phyloP scores from a whole-genome alignment of 2,329 filamentous ascomycete genomes.

The Trichoderma lentiforme region DNA sequence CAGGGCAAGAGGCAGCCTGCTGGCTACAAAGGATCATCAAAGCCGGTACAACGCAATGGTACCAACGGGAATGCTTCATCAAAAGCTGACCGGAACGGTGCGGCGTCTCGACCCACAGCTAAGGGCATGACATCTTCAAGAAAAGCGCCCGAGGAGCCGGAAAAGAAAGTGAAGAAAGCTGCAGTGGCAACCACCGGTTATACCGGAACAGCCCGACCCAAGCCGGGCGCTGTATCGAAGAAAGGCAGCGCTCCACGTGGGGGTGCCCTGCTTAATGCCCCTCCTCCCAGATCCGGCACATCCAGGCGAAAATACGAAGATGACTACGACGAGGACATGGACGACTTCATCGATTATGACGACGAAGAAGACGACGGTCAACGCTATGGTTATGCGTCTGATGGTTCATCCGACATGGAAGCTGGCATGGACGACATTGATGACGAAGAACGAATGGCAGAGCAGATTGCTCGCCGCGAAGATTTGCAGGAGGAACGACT shows the following conservation, averaged over 20 bases:
- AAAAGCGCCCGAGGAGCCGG: constrained; percentile 33
- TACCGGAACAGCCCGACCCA: constrained; percentile 61
- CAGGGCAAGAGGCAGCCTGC: constrained; percentile 25
- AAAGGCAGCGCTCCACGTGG: constrained; percentile 37
- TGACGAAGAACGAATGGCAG: constrained; percentile 63
- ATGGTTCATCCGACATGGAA: constrained; percentile 74
- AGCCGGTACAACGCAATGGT: constrained; percentile 28
- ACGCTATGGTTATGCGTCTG: constrained; percentile 57
- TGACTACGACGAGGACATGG: constrained; percentile 62
- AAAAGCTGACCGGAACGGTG: constrained; percentile 7
- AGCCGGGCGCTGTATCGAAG: constrained; percentile 36
- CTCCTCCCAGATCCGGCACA: constrained; percentile 27
- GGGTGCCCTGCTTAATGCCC: constrained; percentile 40
- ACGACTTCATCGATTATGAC: constrained; percentile 61
- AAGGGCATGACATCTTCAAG: constrained; percentile 20
- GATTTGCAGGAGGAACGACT: constrained; percentile 63
- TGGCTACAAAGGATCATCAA: constrained; percentile 34
- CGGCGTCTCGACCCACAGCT: constrained; percentile 8
- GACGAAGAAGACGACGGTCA: constrained; percentile 51
- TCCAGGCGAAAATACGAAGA: constrained; percentile 45
- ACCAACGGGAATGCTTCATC: constrained; percentile 18
- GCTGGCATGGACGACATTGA: constrained; percentile 72
- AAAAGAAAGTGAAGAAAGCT: constrained; percentile 61
- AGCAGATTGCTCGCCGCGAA: constrained; percentile 61
- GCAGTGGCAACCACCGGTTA: constrained; percentile 62